Percentiles rank a stretch among this genome's conserved stretches.
Evolutionary conservation across 1,139 yeast genomes (phyloP).

Genomic region (Blastobotrys niveus): DNA sequence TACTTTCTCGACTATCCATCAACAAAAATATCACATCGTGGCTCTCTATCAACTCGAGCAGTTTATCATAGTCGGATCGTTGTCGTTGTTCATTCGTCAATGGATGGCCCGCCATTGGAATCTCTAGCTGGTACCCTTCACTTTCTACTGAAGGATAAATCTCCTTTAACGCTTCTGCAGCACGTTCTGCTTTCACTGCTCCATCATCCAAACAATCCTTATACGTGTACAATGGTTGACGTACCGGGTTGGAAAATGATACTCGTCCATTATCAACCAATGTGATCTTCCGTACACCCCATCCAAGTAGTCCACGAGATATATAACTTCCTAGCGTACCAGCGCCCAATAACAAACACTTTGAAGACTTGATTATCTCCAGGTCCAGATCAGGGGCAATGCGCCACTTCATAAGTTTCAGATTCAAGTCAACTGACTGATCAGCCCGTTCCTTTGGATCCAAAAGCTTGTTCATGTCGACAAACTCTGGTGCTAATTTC

Average conservation of each 20-base stretch:
- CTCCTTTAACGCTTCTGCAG: constrained; percentile 63
- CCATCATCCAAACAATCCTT: constrained; percentile 74
- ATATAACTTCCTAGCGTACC: constrained; percentile 96
- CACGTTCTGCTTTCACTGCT: constrained; percentile 62
- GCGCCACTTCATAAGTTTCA: constrained; percentile 95
- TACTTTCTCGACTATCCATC: constrained; percentile 90
- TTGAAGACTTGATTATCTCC: constrained; percentile 53
- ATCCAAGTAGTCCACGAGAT: constrained; percentile 75
- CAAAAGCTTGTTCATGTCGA: constrained; percentile 73
- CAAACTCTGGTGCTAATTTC: constrained; percentile 71
- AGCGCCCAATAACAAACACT: constrained; percentile 79
- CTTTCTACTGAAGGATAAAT: constrained; percentile 75
- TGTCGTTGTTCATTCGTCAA: constrained; percentile 50
- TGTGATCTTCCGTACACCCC: constrained; percentile 86
- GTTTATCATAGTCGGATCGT: constrained; percentile 45
- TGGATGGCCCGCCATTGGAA: constrained; percentile 96
- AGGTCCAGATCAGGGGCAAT: constrained; percentile 76
- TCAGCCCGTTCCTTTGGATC: constrained; percentile 78
- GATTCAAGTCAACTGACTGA: constrained; percentile 85
- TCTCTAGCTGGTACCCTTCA: constrained; percentile 57
- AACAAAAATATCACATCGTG: constrained; percentile 76
- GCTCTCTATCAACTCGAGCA: constrained; percentile 49
- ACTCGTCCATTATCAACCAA: constrained; percentile 86
- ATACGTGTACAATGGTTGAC: constrained; percentile 82
- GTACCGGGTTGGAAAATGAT: constrained; percentile 88